Base-by-base conservation (phyloP, 2,329 filamentous ascomycete species). In the Phaeosphaeria sp. region DNA sequence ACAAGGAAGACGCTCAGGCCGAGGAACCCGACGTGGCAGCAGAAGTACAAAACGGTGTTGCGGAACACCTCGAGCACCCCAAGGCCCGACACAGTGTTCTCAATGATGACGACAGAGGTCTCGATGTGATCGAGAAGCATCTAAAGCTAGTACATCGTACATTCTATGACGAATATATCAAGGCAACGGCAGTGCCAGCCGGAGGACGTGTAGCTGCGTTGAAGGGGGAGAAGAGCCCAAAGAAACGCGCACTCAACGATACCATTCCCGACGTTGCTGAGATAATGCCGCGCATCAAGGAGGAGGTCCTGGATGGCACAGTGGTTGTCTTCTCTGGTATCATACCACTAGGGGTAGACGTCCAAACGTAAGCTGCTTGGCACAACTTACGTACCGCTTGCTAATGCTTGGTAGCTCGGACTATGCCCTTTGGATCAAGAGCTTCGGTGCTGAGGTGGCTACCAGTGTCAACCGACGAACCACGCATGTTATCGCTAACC, bases 301-400 rank as follows among this genome's bases (percentile, higher is more conserved):
- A 83, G 0, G 84, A 84, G 53, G 90, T 96, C 1, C 86, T 99
- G 0, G 85, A 84, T 21, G 90, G 89, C 15, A 87, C 91, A 11
- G 87, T 89, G 5, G 86, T 99, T 56, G 93, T 97, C 5, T 89
- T 98, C 64, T 97, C 94, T 0, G 95, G 95, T 0, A 89, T 99
- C 2, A 88, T 98, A 2, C 93, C 93, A 0, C 81, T 97, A 0
- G 91, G 91, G 5, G 86, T 90, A 39, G 89, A 94, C 67, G 87
- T 94, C 33, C 86, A 90, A 69, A 79, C 74, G 83, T 84, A 76
- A 77, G 76, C 13, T 3, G 5, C 13, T 6, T 10, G 13, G 1
- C 15, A 13, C 17, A 17, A 22, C 18, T 1, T 20, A n/a, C 18
- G 3, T 10, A 20, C 17, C 25, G 27, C 3, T 39, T n/a, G 46